phyloP scores from a whole-genome alignment of 2,329 filamentous ascomycete species.

The Tolypocladium ophioglossoides region DNA sequence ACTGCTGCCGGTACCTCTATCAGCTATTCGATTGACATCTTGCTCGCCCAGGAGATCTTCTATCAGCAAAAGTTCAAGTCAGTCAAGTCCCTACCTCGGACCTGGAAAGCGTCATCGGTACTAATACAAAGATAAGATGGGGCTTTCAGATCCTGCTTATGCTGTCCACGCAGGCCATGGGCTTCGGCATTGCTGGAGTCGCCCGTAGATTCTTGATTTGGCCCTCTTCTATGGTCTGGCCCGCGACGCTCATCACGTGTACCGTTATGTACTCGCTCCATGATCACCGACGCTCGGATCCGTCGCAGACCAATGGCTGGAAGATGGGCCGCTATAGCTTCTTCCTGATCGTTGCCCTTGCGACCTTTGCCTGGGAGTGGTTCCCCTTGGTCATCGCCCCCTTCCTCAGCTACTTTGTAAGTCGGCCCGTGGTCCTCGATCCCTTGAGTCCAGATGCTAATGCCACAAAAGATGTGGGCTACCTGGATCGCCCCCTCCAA shows the following conservation, averaged over 20 bases:
- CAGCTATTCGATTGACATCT: constrained; percentile 28
- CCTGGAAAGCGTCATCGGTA: background rate
- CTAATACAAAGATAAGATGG: constrained; percentile 12
- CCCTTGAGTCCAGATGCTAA: background rate
- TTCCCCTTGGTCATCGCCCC: constrained; percentile 48
- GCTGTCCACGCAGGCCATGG: constrained; percentile 51
- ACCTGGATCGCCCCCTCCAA: constrained; percentile 54
- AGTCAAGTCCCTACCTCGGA: background rate
- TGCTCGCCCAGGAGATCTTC: constrained; percentile 32
- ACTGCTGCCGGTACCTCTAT: constrained; percentile 23
- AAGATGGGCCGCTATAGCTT: constrained; percentile 44
- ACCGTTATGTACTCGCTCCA: constrained; percentile 55
- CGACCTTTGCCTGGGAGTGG: constrained; percentile 46
- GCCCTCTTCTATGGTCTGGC: constrained; percentile 57
- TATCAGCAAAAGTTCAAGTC: constrained; percentile 38
- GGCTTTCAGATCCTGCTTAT: constrained; percentile 49
- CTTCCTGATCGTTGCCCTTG: constrained; percentile 41
- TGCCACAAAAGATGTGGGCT: constrained; percentile 32
- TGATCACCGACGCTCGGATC: constrained; percentile 43
- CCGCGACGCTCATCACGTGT: constrained; percentile 47
- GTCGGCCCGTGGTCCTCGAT: constrained; percentile 43
- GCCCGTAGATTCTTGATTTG: constrained; percentile 46
- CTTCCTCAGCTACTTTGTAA: constrained; percentile 41
- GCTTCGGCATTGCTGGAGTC: constrained; percentile 52
- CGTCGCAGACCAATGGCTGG: constrained; percentile 44